Evolutionary conservation across 2,329 filamentous ascomycete species (phyloP), one percentile per base, ranked within the genome.

Genomic region (Huntiella decipiens): DNA sequence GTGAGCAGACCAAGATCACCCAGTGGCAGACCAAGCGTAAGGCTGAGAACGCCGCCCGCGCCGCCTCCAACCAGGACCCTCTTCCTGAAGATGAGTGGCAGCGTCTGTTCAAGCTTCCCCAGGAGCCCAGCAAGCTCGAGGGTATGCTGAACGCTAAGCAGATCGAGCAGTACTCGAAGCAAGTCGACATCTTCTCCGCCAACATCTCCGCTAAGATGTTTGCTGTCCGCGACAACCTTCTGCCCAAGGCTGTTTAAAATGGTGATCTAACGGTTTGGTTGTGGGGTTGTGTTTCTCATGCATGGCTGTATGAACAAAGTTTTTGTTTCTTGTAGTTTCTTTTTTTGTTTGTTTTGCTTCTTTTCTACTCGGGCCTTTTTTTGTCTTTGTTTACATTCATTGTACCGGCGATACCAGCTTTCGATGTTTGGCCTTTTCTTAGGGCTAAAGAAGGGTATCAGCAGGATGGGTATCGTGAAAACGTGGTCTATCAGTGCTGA

Each of bases 11-110:
- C 57, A 98, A 96, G 75, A 95, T 98, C 56, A 79, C 83, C 46
- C 81, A 86, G 53, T 98, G 91, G 91, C 88, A 96, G 67, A 68
- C 79, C 51, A 96, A 98, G 77, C 81, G 91, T 60, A 93, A 94
- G 70, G 79, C 84, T 12, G 91, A 98, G 73, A 98, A 98, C 60
- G 79, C 81, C 28, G 80, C 79, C 50, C 77, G 91, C 48, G 71
- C 74, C 48, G 77, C 85, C 34, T 82, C 88, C 54, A 96, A 96
- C 73, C 86, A 96, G 66, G 63, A 80, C 36, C 77, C 77, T 34
- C 74, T 96, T 43, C 86, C 91, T 34, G 91, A 98, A 67, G 88
- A 96, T 58, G 91, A 98, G 70, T 98, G 87, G 87, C 84, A 93
- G 67, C 80, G 84, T 60, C 72, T 96, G 56, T 98, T 96, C 75